Evolutionary conservation across 2,329 filamentous ascomycete genomes (phyloP).

Genomic region (Penicillium sp.): DNA sequence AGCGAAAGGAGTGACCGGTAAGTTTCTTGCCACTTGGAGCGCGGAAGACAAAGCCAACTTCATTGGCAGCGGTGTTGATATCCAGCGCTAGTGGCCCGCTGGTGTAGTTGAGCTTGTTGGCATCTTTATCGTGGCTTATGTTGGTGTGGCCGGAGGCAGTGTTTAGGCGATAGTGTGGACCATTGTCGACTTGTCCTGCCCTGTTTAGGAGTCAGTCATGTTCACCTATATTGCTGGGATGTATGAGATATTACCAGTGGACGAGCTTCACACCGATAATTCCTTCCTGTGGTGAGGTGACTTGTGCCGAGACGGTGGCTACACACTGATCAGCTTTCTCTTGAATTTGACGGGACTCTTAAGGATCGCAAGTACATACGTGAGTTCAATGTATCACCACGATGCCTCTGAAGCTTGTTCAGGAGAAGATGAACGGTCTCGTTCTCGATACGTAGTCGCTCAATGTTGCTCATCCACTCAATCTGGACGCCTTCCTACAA

Average conservation of each 20-base stretch:
- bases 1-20: conserved; percentile 45
- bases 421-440: conserved; percentile 41
- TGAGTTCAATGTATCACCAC: conserved; percentile 47
- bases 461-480: conserved; percentile 50
- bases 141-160: conserved; percentile 33
- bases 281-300: conserved; percentile 44
- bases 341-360: not conserved
- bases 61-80: conserved; percentile 41
- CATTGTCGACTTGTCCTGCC: conserved; percentile 42
- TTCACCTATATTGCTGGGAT: not conserved
- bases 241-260: conserved; percentile 37
- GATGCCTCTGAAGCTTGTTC: conserved; percentile 43
- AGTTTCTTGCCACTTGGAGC: conserved; percentile 33
- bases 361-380: conserved; percentile 24
- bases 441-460: conserved; percentile 36
- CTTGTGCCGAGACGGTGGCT: conserved; percentile 40
- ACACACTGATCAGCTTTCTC: not conserved
- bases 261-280: conserved; percentile 46
- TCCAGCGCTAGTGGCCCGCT: conserved; percentile 40
- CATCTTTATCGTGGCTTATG: conserved; percentile 32
- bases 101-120: conserved; percentile 34
- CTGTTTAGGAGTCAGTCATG: conserved; percentile 22
- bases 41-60: conserved; percentile 38
- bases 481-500: conserved; percentile 42
- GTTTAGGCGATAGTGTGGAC: conserved; percentile 41